Conservation (phyloP, 202 grass and related monocot genomes). For the Setaria italica region DNA sequence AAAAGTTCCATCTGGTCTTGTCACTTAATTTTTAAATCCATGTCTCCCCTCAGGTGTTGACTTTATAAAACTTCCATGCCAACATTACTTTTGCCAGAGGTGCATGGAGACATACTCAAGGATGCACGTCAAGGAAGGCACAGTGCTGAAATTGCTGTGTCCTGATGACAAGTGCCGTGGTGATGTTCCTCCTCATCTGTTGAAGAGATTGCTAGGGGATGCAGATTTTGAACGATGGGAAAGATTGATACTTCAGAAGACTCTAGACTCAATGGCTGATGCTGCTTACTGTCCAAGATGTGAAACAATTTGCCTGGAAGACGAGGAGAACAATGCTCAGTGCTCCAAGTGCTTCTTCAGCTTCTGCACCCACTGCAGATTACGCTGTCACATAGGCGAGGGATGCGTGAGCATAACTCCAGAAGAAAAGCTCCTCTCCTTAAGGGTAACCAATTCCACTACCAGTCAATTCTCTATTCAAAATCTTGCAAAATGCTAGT, state of each 20-base stretch:
- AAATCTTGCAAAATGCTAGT: not conserved
- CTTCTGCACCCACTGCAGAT: constrained; percentile 65
- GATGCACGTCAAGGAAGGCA: constrained; percentile 79
- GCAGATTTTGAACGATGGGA: constrained; percentile 58
- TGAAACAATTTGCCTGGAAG: constrained; percentile 72
- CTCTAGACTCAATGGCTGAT: constrained; percentile 54
- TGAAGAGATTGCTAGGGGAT: constrained; percentile 68
- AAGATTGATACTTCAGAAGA: constrained; percentile 69
- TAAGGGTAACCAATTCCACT: constrained; percentile 44
- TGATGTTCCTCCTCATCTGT: constrained; percentile 61
- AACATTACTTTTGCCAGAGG: constrained; percentile 60
- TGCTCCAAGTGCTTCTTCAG: constrained; percentile 76
- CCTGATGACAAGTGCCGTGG: constrained; percentile 56
- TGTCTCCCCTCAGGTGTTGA: constrained; percentile 51
- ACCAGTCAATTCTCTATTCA: not conserved
- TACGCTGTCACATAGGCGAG: constrained; percentile 57
- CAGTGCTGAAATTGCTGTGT: constrained; percentile 69
- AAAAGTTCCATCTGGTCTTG: not conserved
- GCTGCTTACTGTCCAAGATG: constrained; percentile 76
- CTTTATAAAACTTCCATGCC: constrained; percentile 71
- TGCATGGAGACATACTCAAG: constrained; percentile 77
- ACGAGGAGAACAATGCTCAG: constrained; percentile 63
- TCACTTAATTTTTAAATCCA: not conserved
- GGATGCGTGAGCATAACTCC: constrained; percentile 51
- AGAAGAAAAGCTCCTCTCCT: constrained; percentile 41